Evolutionary conservation across 225 moss, liverwort and hornwort genomes (phyloP), one percentile per base, ranked within the genome.

Genomic region (Thuidium tamariscinum): DNA sequence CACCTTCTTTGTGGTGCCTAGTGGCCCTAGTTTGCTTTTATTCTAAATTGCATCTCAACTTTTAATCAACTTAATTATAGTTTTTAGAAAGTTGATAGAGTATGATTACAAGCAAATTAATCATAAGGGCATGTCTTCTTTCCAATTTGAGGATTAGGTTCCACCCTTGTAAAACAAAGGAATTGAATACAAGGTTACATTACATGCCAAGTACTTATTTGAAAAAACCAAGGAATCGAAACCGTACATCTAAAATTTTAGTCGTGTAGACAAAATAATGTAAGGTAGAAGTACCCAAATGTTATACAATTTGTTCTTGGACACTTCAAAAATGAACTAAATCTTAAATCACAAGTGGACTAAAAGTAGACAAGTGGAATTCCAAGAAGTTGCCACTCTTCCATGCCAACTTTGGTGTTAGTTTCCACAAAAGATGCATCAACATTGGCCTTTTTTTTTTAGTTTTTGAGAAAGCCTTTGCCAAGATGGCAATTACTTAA

Each of bases 11-110:
- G n/a, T n/a, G n/a, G n/a, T n/a, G n/a, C 2, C 0, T 72, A 0
- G 6, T 10, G 1, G 26, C 1, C 0, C 12, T 30, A 6, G 0
- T 72, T 46, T 11, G 7, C 2, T 73, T 48, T 20, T 7, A 30
- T 30, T 48, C 19, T 32, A 46, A 1, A 5, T 71, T 44, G 16
- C 10, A 16, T 44, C 0, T 27, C 0, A 29, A 30, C 46, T 30
- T 71, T 26, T 1, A 3, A 10, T 19, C 18, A 32, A 19, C 1
- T 19, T 48, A 0, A n/a, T n/a, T 7, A 48, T 46, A 30, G 32
- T 48, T 11, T 2, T 0, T 0, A 1, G 1, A 48, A 32, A 73
- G 3, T 0, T 1, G 1, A 10, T 46, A 71, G 17, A 0, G 7
- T 1, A 46, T 19, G 7, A 72, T 30, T 72, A 2, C 4, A 73